These are phyloP conservation scores for Saccharomycopsis sp. DNA, from an alignment of 805 yeast species.

Conservation along the genomic window DNA sequence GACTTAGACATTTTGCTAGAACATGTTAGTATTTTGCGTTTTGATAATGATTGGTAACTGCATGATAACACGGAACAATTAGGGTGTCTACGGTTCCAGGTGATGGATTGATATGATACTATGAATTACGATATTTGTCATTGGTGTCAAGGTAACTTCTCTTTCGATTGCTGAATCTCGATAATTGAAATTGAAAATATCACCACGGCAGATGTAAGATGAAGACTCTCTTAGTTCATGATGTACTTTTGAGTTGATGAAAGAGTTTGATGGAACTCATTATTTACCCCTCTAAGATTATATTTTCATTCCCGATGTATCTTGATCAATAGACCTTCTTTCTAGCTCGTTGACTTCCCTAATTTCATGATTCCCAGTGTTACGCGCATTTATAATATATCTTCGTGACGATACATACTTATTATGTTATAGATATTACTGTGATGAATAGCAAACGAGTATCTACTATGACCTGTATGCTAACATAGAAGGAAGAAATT, in stretches of 20 bases:
- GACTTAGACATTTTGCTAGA: conserved; percentile 82
- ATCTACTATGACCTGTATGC: background rate
- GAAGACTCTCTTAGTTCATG: no score
- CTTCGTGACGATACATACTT: background rate
- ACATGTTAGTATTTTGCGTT: conserved; percentile 29
- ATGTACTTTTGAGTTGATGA: no score
- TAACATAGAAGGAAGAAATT: background rate
- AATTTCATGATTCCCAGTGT: background rate
- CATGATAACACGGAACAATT: background rate
- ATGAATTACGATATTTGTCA: no score
- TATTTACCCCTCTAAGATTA: no score
- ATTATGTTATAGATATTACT: background rate
- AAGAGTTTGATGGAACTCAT: no score
- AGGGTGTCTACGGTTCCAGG: background rate
- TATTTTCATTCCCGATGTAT: no score
- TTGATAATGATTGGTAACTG: background rate
- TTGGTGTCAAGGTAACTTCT: no score
- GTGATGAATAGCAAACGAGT: background rate
- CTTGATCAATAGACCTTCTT: background rate
- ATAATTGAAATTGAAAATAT: no score
- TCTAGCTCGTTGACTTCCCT: background rate
- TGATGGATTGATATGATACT: no score
- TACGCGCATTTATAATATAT: background rate
- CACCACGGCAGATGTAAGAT: no score
- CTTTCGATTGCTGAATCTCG: no score